These are phyloP conservation scores for Alectoria sarmentosa DNA, from an alignment of 495 filamentous ascomycete species.

Conservation along the genomic window DNA sequence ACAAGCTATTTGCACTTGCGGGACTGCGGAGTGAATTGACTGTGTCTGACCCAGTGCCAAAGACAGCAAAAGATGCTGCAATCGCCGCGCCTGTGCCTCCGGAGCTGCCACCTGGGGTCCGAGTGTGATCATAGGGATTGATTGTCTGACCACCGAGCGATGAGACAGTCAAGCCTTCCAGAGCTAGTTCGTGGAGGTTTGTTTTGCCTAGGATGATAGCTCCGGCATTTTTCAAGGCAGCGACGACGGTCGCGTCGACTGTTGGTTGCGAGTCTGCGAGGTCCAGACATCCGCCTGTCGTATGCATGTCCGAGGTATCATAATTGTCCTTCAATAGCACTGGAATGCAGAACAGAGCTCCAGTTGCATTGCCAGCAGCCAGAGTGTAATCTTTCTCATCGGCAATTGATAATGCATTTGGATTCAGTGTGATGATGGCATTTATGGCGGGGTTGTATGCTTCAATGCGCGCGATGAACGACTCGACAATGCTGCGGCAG, in stretches of 20 bases:
- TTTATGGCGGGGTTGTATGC: conserved; percentile 49
- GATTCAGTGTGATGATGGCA: conserved; percentile 49
- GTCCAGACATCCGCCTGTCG: conserved; percentile 46
- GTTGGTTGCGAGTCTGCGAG: conserved; percentile 39
- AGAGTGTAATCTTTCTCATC: conserved; percentile 40
- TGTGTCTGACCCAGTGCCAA: conserved; percentile 57
- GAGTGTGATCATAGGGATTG: conserved; percentile 55
- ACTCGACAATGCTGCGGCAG: conserved; percentile 45
- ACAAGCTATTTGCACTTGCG: conserved; percentile 54
- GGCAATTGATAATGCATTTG: conserved; percentile 42
- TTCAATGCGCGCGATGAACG: conserved; percentile 50
- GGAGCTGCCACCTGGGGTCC: conserved; percentile 58
- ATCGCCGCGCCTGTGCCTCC: conserved; percentile 56
- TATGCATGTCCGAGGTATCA: conserved; percentile 45
- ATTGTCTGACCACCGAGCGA: conserved; percentile 54
- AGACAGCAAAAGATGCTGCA: conserved; percentile 49
- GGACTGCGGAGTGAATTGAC: conserved; percentile 56
- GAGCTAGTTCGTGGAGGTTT: conserved; percentile 58
- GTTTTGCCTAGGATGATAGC: conserved; percentile 61
- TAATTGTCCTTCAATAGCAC: conserved; percentile 60
- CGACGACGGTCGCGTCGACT: conserved; percentile 44
- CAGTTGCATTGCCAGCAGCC: conserved; percentile 37
- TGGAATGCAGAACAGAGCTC: conserved; percentile 50
- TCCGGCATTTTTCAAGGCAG: conserved; percentile 45
- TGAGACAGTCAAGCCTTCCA: conserved; percentile 55